Base-by-base conservation (phyloP, 2,329 filamentous ascomycete species). In the Cercospora brassicicola region DNA sequence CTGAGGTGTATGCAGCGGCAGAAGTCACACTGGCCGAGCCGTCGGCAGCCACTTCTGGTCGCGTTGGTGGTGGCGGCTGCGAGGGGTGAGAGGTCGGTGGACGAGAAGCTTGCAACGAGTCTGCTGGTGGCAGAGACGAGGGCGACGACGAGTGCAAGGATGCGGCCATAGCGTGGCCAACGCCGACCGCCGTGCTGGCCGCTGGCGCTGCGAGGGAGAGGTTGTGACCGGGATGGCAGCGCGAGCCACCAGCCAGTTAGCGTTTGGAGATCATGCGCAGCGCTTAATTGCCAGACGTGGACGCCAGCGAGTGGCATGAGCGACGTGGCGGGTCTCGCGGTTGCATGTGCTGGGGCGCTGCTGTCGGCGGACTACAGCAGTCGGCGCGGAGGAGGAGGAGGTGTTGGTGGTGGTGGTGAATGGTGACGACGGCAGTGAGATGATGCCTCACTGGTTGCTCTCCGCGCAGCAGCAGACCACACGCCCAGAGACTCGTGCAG, bases 161-260 rank as follows among this genome's bases (percentile, higher is more conserved):
- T 64, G 45, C 48, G 31, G 61, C 48, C 61, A 64, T 64, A 55
- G 42, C 26, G 45, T 30, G 59, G 23, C 23, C 59, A 26, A 30
- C 36, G 36, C 59, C 36, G 45, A 23, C 45, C 57, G 30, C 57
- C 55, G 55, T 31, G 28, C 28, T 31, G 28, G 28, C 15, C 11
- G 18, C 18, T 28, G 55, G 55, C 55, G 57, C 57, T 42, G 59
- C 59, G 59, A 62, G 42, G 60, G 60, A 62, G 60, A 53, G 48
- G 60, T 62, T 48, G 42, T 36, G 60, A 62, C 60, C 42, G 48
- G 60, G 60, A 53, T 62, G 60, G 42, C 30, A 51, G 31, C 51
- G 33, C 51, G 36, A 39, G 31, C 30, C 48, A 53, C n/a, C 51
- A 39, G 31, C 48, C 42, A 53, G 60, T 62, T 51, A 62, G 60